Percentiles rank a stretch among this genome's conserved stretches.
Conservation (phyloP, 2,329 filamentous ascomycete genomes). For the Byssoonygena ceratinophila region DNA sequence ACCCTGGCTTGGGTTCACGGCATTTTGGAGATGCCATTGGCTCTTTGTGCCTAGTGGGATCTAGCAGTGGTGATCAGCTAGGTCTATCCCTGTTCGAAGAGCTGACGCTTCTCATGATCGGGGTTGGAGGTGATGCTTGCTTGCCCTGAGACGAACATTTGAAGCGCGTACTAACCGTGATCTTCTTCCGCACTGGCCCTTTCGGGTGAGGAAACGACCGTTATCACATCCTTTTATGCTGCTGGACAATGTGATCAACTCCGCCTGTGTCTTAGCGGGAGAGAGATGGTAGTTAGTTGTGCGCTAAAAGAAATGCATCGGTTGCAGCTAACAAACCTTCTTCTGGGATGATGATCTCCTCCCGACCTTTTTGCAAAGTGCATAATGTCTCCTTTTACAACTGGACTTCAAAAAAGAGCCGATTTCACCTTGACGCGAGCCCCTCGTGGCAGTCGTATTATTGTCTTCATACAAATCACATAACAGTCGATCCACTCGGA, state of each 20-base stretch:
- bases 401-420: too few relatives aligned
- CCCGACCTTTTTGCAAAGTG: not conserved
- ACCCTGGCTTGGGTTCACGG: not conserved
- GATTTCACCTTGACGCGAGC: too few relatives aligned
- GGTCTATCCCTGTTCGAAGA: not conserved
- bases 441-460: not conserved
- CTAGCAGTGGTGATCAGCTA: not conserved
- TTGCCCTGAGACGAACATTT: not conserved
- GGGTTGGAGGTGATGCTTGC: not conserved
- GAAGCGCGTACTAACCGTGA: not conserved
- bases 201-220: not conserved
- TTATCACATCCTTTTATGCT: not conserved
- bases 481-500: not conserved
- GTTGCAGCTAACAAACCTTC: conserved; percentile 4
- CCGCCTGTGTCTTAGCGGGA: not conserved
- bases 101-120: not conserved
- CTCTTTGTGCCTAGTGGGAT: not conserved
- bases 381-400: not conserved
- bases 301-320: not conserved
- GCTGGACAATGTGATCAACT: not conserved
- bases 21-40: not conserved
- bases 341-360: not conserved
- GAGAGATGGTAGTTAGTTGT: not conserved
- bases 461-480: not conserved
- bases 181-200: not conserved